Evolutionary conservation across 2,329 filamentous ascomycete genomes (phyloP).

Genomic region (Colletotrichum australisinense): DNA sequence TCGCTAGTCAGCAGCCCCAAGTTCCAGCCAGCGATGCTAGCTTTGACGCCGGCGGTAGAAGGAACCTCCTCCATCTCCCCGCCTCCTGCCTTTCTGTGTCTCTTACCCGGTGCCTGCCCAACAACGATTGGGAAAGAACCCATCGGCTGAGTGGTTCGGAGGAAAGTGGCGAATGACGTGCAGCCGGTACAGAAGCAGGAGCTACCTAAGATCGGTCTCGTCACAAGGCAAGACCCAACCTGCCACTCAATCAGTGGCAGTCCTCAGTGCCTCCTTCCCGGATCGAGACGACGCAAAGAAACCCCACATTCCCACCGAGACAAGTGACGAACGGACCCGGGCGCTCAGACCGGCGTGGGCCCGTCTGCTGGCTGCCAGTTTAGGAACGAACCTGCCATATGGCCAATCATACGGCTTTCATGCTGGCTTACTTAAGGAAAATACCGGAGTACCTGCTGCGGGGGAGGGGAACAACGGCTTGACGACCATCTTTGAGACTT

Average conservation of each 20-base stretch:
- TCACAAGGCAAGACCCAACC: background rate
- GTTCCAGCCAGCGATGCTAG: slow-evolving; percentile 3
- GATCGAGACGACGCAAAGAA: background rate
- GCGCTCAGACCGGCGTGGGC: slow-evolving; percentile 25
- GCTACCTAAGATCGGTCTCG: background rate
- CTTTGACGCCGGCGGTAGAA: slow-evolving; percentile 11
- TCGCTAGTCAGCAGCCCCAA: slow-evolving; percentile 11
- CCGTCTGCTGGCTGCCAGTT: slow-evolving; percentile 22
- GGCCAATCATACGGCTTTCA: background rate
- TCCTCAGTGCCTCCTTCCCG: background rate
- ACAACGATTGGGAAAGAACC: background rate
- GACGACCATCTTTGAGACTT: background rate
- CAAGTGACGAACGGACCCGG: slow-evolving; percentile 8
- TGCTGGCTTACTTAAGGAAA: background rate
- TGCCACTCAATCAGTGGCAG: background rate
- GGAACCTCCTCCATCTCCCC: background rate
- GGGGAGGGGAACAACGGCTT: slow-evolving; percentile 1
- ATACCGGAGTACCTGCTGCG: background rate
- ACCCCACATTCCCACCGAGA: slow-evolving; percentile 28
- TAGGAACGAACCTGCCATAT: slow-evolving; percentile 5
- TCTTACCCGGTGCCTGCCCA: background rate
- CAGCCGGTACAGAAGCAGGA: background rate
- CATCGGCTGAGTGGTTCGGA: background rate
- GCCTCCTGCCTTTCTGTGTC: background rate
- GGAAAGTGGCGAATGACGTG: slow-evolving; percentile 19